Conservation (phyloP, 768 basidiomycete species). For the Lentinula guzmanii region DNA sequence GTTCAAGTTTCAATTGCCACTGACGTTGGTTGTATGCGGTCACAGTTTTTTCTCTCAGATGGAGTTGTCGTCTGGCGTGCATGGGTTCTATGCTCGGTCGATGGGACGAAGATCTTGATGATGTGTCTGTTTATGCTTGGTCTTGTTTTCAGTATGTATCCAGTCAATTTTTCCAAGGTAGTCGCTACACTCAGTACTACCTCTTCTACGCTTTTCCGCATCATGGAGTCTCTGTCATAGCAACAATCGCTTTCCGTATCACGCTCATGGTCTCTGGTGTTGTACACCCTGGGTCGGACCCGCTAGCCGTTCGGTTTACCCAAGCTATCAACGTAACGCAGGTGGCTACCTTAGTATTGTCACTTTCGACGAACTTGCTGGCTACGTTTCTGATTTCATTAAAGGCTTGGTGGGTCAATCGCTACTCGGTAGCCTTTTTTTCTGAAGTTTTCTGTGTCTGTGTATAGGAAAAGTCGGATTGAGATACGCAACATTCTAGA, state of each 20-base stretch:
- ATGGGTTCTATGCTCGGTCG: constrained; percentile 1
- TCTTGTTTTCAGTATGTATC: background rate
- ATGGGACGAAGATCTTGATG: background rate
- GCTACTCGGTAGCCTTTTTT: too few species aligned
- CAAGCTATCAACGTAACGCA: constrained; percentile 11
- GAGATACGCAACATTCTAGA: too few species aligned
- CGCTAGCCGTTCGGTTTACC: background rate
- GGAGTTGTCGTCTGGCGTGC: constrained; percentile 6
- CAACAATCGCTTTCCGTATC: background rate
- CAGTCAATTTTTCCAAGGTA: too few species aligned
- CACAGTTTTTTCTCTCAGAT: constrained; percentile 3
- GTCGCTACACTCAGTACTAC: background rate
- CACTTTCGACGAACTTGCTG: too few species aligned
- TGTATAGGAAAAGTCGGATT: too few species aligned
- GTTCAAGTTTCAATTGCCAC: background rate
- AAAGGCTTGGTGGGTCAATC: too few species aligned
- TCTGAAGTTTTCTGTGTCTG: too few species aligned
- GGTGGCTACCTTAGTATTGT: background rate
- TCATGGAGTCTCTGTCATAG: background rate
- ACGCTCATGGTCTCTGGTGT: background rate
- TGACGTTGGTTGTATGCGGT: background rate
- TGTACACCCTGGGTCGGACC: background rate
- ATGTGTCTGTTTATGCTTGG: background rate
- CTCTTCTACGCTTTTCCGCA: background rate
- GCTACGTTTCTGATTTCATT: too few species aligned